Conservation (phyloP, 1,284 basidiomycete genomes). For the Pyrrhoderma noxium region DNA sequence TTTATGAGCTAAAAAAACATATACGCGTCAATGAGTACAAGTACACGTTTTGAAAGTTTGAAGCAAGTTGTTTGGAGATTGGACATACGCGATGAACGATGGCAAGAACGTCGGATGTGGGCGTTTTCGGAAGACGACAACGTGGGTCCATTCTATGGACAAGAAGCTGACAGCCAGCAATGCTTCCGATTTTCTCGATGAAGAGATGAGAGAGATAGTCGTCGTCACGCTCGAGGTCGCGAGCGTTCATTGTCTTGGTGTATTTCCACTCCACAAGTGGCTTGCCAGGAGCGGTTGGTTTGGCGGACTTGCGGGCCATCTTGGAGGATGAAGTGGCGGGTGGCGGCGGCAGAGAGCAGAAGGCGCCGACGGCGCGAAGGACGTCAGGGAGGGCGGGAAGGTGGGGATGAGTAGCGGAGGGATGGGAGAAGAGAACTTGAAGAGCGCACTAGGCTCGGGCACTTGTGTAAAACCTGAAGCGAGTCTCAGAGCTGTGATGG, state of each 20-base stretch:
- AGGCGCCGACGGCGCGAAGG: not conserved
- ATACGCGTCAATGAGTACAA: slow-evolving; percentile 12
- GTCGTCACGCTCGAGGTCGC: slow-evolving; percentile 78
- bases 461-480: no score
- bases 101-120: slow-evolving; percentile 53
- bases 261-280: slow-evolving; percentile 50
- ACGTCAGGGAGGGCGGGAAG: not conserved
- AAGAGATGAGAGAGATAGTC: slow-evolving; percentile 81
- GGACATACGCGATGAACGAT: slow-evolving; percentile 70
- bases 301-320: slow-evolving; percentile 1
- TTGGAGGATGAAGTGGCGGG: not conserved
- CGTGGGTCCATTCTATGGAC: slow-evolving; percentile 82
- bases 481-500: no score
- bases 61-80: slow-evolving; percentile 23
- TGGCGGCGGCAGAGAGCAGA: not conserved
- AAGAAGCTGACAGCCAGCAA: slow-evolving; percentile 52
- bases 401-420: not conserved
- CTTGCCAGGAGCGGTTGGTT: not conserved
- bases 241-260: slow-evolving; percentile 81
- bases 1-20: slow-evolving; percentile 4
- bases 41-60: slow-evolving; percentile 13
- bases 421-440: not conserved
- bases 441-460: no score
- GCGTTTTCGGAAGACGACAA: slow-evolving; percentile 64
- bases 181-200: slow-evolving; percentile 77